phyloP scores from a whole-genome alignment of 1,139 yeast genomes.

The Zygosaccharomyces pseudobailii region DNA sequence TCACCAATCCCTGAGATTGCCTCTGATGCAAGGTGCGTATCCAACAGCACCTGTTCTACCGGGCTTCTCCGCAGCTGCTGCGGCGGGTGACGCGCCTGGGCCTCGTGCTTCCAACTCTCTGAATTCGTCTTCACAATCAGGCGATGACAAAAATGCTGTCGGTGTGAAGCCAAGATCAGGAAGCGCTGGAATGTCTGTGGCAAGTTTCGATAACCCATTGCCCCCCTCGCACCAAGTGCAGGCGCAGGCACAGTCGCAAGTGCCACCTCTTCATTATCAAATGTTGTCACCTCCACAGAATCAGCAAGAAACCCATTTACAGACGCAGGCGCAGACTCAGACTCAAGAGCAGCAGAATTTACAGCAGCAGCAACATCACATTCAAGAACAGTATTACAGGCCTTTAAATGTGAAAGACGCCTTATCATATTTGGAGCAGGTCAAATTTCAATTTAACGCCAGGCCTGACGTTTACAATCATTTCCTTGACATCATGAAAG shows the following conservation, averaged over 20 bases:
- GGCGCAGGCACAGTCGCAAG: slow-evolving; percentile 11
- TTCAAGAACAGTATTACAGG: slow-evolving; percentile 47
- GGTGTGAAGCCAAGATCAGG: slow-evolving; percentile 3
- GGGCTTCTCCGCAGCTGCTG: slow-evolving; percentile 2
- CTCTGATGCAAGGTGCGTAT: slow-evolving; percentile 10
- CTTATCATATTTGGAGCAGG: slow-evolving; percentile 88
- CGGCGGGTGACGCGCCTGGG: not conserved
- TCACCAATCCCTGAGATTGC: slow-evolving; percentile 10
- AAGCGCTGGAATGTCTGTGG: slow-evolving; percentile 25
- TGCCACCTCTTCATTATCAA: slow-evolving; percentile 13
- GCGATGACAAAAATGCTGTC: not conserved
- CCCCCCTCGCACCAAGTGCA: slow-evolving; percentile 12
- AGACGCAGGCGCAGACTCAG: slow-evolving; percentile 10
- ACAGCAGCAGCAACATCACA: slow-evolving; percentile 23
- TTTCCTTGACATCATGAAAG: slow-evolving; percentile 96
- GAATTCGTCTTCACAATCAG: not conserved
- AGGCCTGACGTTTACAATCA: slow-evolving; percentile 96
- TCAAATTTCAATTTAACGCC: slow-evolving; percentile 82
- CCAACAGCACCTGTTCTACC: slow-evolving; percentile 5
- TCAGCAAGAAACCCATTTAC: slow-evolving; percentile 16
- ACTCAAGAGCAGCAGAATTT: slow-evolving; percentile 19
- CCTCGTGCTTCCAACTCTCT: not conserved
- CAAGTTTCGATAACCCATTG: slow-evolving; percentile 31
- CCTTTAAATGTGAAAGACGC: slow-evolving; percentile 97
- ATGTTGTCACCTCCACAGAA: slow-evolving; percentile 15